A percentile compares a stretch with the other conserved stretches of the same genome.
Evolutionary conservation across 768 basidiomycete genomes (phyloP).

Genomic region (Lactifluus piperatus): DNA sequence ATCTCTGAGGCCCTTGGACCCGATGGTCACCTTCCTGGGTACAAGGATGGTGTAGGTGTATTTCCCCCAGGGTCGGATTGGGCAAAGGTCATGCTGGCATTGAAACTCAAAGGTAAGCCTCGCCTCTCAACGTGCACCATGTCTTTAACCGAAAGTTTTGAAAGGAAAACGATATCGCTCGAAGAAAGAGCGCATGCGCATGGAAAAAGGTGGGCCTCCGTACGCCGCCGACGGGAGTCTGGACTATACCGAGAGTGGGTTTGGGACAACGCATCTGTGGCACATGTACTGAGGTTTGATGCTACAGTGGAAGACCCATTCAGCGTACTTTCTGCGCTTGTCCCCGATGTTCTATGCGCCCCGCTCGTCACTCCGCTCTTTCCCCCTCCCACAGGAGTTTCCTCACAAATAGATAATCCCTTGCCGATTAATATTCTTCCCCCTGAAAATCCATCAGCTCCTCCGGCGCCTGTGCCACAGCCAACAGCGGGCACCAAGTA

Average conservation of each 20-base stretch:
- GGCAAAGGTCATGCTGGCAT: slow-evolving; percentile 61
- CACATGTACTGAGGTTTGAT: slow-evolving; percentile 3
- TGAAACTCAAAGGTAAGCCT: slow-evolving; percentile 63
- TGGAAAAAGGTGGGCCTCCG: slow-evolving; percentile 71
- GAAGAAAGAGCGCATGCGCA: slow-evolving; percentile 70
- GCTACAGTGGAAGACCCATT: slow-evolving; percentile 73
- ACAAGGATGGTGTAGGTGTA: slow-evolving; percentile 63
- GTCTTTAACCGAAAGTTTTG: neutral
- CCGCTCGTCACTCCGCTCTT: slow-evolving; percentile 53
- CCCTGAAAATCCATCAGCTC: slow-evolving; percentile 22
- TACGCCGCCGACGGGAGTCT: slow-evolving; percentile 67
- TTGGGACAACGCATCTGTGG: neutral
- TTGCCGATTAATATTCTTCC: slow-evolving; percentile 24
- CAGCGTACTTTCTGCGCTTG: slow-evolving; percentile 52
- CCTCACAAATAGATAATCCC: slow-evolving; percentile 22
- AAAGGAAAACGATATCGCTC: slow-evolving; percentile 70
- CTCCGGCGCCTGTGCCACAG: slow-evolving; percentile 4
- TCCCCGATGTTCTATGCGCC: slow-evolving; percentile 46
- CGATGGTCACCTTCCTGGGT: slow-evolving; percentile 67
- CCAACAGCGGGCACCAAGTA: slow-evolving; percentile 23
- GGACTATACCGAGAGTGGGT: slow-evolving; percentile 61
- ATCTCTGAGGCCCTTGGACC: slow-evolving; percentile 47
- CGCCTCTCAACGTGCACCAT: neutral
- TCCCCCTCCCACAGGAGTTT: slow-evolving; percentile 26
- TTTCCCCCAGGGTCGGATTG: slow-evolving; percentile 65